These are phyloP conservation scores for Eucalyptus leucophloia DNA, from an alignment of 345 rosid species.

Conservation along the genomic window DNA sequence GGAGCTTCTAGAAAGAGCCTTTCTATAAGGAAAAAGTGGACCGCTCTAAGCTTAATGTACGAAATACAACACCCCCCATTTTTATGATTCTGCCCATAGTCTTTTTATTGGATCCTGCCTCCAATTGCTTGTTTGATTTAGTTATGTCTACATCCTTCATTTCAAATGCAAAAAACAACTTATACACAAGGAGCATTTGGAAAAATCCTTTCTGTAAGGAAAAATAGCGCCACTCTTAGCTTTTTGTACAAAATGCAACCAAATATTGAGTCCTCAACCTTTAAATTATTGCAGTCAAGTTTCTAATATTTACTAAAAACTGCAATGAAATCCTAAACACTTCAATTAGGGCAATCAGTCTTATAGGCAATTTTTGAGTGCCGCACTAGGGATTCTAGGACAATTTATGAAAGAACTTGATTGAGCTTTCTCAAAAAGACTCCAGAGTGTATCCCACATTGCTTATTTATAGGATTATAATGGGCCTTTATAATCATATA, in stretches of 20 bases:
- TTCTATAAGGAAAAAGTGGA: neutral
- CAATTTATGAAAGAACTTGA: neutral
- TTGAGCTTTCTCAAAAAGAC: neutral
- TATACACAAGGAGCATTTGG: too few relatives aligned
- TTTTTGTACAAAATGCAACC: neutral
- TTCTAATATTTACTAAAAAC: neutral
- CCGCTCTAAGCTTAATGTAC: neutral
- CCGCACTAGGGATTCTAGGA: neutral
- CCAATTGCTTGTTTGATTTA: neutral
- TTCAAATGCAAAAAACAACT: too few relatives aligned
- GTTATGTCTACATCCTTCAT: neutral
- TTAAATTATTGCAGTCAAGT: neutral
- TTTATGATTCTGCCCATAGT: neutral
- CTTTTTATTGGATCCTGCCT: neutral
- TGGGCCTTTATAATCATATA: neutral
- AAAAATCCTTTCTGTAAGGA: neutral
- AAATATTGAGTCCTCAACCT: neutral
- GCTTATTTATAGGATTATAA: neutral
- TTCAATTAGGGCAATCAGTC: neutral
- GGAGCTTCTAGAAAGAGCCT: neutral
- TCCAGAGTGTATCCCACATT: neutral
- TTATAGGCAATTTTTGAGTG: neutral
- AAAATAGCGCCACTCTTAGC: neutral
- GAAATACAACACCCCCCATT: neutral
- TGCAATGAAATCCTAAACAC: neutral